Evolutionary conservation across 2,329 filamentous ascomycete species (phyloP), one percentile per base, ranked within the genome.

Genomic region (Alternaria incomplexa): DNA sequence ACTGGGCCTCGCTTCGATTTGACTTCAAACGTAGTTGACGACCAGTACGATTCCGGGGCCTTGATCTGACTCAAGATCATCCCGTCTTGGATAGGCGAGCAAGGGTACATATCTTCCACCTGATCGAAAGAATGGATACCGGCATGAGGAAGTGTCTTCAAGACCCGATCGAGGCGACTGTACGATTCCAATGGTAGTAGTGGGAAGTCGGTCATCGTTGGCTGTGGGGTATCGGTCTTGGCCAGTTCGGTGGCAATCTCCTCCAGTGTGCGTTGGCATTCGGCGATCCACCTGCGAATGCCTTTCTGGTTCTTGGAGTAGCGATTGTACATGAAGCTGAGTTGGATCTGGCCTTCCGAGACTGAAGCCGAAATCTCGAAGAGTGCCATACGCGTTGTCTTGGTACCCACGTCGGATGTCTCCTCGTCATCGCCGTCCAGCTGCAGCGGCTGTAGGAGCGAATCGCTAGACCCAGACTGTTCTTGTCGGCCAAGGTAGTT

Each of bases 401-500:
- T 75, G 7, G 48, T 25, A 12, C 75, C 74, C 6, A 77, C 62
- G 51, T 78, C 76, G 2, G 74, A 68, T 55, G 76, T 76, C 15
- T 64, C 51, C 5, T 56, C 69, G 17, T 77, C 68, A 23, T 76
- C 72, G 23, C 75, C 73, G 9, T 61, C 67, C 47, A 75, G 71
- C 5, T 72, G 59, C 11, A 73, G 55, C 3, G 72, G 61, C 46
- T 73, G 63, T 50, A 89, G 80, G 1, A 89, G 76, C 1, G 84
- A 81, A 46, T 85, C 83, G 10, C 81, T 77, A 9, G 56, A 23
- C 54, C 85, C 83, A 0, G 86, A 72, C n/a, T 84, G 81, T 52
- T 85, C 82, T 15, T 83, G 76, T 0, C 82, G 82, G 4, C 86
- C 86, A 2, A 83, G 79, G 66, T 86, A 87, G 59, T 83, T 88